Base-by-base conservation (phyloP, 129 eudicot species). In the Centaurea solstitialis region DNA sequence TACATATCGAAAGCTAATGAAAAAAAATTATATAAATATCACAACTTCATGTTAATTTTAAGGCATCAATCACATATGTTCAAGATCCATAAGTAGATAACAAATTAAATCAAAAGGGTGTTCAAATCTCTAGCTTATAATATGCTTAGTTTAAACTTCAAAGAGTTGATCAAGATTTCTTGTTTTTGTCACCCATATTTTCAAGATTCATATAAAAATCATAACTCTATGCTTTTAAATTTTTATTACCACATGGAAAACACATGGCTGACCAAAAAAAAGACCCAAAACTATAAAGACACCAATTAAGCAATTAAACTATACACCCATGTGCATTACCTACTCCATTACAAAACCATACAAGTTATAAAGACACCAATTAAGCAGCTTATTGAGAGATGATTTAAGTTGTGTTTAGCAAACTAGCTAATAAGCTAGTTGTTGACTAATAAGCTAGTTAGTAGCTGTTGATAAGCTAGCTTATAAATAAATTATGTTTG, bases 71-170 rank as follows among this genome's bases (percentile, higher is more conserved):
- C 66, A 65, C 75, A 40, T 26, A 73, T 65, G 18, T 81, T 61
- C 79, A 45, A 66, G 75, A 74, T 65, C 33, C 40, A 28, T 22
- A 9, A 50, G 6, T 3, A 50, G 15, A 13, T 15, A n/a, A 50
- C 6, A 50, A 37, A 13, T 57, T 13, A 64, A 22, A 57, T 30
- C 28, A 70, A 69, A 65, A 68, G 7, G 69, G 39, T 69, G 47
- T 33, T 78, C 50, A 9, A 78, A 79, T 69, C 75, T 78, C 67
- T 26, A 50, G 37, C 15, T 21, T 26, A 33, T 69, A 11, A 57
- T 37, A 33, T 28, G 15, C 47, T 67, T 47, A 30, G 4, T 79
- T n/a, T n/a, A n/a, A n/a, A n/a, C n/a, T n/a, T 21, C 7, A 43
- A 79, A 13, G 50, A 3, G n/a, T 21, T 26, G 13, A 12, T 41